Conservation (phyloP, 768 basidiomycete species). For the Coprinopsis marcescibilis region DNA sequence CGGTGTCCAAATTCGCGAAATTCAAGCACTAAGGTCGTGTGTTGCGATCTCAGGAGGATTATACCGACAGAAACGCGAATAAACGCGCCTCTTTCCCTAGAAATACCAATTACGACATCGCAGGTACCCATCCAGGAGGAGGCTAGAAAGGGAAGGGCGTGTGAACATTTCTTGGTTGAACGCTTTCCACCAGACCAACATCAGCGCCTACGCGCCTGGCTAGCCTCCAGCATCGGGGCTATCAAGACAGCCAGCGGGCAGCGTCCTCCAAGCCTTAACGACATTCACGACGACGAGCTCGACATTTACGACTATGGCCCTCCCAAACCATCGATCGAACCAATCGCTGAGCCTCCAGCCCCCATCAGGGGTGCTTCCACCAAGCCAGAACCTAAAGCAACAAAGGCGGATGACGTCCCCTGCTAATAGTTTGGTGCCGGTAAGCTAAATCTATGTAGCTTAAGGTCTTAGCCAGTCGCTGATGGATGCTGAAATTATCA, state of each 20-base stretch:
- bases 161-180: no score
- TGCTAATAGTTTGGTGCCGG: conserved; percentile 13
- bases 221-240: background rate
- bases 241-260: background rate
- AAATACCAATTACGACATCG: no score
- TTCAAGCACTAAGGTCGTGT: no score
- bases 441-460: no score
- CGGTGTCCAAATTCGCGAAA: no score
- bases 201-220: background rate
- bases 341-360: conserved; percentile 4
- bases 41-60: no score
- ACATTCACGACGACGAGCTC: background rate
- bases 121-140: no score
- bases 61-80: no score
- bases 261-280: background rate
- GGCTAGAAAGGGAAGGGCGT: no score
- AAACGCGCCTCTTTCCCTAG: no score
- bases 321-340: background rate
- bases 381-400: no score
- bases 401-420: conserved; percentile 31
- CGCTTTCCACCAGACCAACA: no score
- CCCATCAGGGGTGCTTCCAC: background rate
- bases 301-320: background rate
- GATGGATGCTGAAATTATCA: background rate
- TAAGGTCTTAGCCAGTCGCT: background rate